Evolutionary conservation across 2,329 filamentous ascomycete species (phyloP).

Genomic region (Colletotrichum karsti): DNA sequence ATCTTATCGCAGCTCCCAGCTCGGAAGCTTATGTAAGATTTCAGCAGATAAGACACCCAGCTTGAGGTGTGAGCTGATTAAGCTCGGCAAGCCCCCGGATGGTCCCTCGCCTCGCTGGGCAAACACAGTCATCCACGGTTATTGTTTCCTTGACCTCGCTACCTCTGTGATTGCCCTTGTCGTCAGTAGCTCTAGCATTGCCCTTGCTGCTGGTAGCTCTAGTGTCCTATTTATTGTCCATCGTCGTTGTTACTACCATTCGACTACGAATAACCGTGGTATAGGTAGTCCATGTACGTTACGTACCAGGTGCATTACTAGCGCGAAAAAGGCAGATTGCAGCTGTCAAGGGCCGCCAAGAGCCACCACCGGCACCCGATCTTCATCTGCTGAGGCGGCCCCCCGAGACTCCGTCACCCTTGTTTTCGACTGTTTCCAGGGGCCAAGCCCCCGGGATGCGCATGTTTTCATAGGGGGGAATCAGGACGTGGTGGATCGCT

Average conservation of each 20-base stretch:
- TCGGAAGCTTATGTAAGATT: background rate
- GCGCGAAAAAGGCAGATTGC: background rate
- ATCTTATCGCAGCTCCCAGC: background rate
- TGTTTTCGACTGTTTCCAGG: constrained; percentile 12
- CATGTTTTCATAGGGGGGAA: constrained; percentile 26
- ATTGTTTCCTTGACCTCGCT: no score
- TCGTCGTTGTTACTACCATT: no score
- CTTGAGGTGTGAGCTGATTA: background rate
- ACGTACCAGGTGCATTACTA: background rate
- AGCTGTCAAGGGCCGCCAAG: constrained; percentile 14
- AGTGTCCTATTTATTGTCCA: no score
- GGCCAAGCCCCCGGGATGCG: constrained; percentile 6
- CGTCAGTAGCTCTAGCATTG: no score
- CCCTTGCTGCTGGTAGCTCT: no score
- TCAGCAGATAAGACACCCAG: background rate
- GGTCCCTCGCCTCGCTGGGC: background rate
- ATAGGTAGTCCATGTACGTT: no score
- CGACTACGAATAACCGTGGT: no score
- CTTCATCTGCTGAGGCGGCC: background rate
- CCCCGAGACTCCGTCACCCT: background rate
- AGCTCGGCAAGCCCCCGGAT: background rate
- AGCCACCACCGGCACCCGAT: background rate
- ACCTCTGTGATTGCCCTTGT: no score
- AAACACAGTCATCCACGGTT: no score
- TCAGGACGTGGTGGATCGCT: constrained; percentile 7